Evolutionary conservation across 306 rosid genomes (phyloP), one percentile per base, ranked within the genome.

Genomic region (Bauhinia variegata): DNA sequence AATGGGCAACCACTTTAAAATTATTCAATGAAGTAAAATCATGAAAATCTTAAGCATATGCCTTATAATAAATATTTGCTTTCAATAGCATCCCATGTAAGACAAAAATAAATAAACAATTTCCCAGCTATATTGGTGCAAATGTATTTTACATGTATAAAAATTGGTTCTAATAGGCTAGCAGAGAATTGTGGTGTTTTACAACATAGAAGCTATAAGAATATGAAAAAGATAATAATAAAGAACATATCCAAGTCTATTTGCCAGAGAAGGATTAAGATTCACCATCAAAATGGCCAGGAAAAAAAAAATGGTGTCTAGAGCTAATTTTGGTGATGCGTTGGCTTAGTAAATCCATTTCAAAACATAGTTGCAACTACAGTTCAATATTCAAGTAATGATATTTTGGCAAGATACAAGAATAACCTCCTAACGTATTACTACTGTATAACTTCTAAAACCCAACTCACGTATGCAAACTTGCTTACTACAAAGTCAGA

Each of bases 1-100:
- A 78, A 51, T 58, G 19, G 63, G 47, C 28, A 57, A 69, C 28
- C 46, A 44, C 28, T 58, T 72, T 66, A 80, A 78, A 61, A 33
- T 34, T 41, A 68, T 60, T 48, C 47, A 72, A 78, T 54, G 42
- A 68, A 42, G 55, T 14, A 57, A 49, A 71, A 55, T 68, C 38
- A 70, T 38, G 70, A 63, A 49, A 78, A 65, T 46, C 54, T 46
- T 46, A 36, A 36, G 41, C 6, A 36, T 36, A 62, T 8, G 17
- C 5, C 30, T 46, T 60, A 39, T 23, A 63, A 61, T 55, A 76
- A 44, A 39, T 18, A 61, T 0, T n/a, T n/a, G 4, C 17, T 13
- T 14, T n/a, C 14, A 1, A 41, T 41, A 41, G 52, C 52, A 47
- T 13, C 17, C 7, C 1, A 15, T 47, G 18, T 17, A 47, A 47